Conservation (phyloP, 2,329 filamentous ascomycete genomes). For the Aspergillus thermomutatus region DNA sequence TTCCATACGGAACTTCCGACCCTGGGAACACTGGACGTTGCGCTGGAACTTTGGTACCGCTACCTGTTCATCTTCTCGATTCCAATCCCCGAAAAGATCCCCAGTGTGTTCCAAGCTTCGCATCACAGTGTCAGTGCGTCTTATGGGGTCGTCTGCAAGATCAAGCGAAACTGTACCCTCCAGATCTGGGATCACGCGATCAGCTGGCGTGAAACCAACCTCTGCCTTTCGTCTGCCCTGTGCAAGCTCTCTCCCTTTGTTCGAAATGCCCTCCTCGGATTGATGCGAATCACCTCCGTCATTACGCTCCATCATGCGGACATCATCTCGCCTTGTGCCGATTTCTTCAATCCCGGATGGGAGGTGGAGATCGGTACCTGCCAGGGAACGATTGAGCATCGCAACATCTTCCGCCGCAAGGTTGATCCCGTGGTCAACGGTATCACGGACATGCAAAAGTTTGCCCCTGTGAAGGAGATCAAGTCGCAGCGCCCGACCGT, state of each 20-base stretch:
- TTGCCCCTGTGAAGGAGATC: constrained; percentile 58
- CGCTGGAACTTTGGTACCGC: constrained; percentile 40
- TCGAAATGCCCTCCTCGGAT: constrained; percentile 46
- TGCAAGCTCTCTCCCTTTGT: constrained; percentile 50
- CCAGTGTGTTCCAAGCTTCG: constrained; percentile 61
- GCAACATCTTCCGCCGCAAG: constrained; percentile 57
- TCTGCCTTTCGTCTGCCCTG: constrained; percentile 49
- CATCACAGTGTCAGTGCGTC: constrained; percentile 61
- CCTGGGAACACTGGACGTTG: constrained; percentile 33
- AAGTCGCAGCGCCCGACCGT: constrained; percentile 59
- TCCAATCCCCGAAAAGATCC: constrained; percentile 54
- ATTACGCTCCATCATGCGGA: constrained; percentile 55
- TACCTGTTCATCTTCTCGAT: constrained; percentile 57
- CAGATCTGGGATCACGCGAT: constrained; percentile 65
- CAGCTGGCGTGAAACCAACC: constrained; percentile 56
- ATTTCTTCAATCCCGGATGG: constrained; percentile 64
- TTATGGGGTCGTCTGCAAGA: constrained; percentile 61
- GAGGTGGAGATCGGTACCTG: constrained; percentile 60
- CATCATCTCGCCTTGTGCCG: constrained; percentile 55
- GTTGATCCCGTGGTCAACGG: constrained; percentile 65
- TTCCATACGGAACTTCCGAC: constrained; percentile 39
- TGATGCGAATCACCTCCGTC: constrained; percentile 49
- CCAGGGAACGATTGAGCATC: constrained; percentile 55
- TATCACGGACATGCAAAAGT: constrained; percentile 62
- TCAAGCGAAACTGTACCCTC: constrained; percentile 57